Evolutionary conservation across 2,329 filamentous ascomycete species (phyloP).

Genomic region (Alternaria infectoria): DNA sequence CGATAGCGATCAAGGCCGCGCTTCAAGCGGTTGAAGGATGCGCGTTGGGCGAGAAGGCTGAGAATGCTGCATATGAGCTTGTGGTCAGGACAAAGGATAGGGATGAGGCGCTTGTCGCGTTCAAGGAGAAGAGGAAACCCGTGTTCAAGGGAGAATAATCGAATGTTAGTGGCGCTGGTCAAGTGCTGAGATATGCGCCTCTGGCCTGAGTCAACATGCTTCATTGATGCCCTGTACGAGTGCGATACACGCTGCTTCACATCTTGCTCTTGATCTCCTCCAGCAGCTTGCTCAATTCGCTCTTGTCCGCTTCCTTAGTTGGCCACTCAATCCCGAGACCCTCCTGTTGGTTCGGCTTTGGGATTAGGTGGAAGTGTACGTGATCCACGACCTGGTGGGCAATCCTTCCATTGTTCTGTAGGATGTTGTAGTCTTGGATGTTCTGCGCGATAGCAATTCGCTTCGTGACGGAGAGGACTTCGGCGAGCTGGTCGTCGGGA

Average conservation of each 20-base stretch:
- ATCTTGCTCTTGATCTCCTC: constrained; percentile 92
- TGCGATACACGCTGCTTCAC: constrained; percentile 49
- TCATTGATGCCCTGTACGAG: constrained; percentile 14
- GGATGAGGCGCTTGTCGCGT: constrained; percentile 85
- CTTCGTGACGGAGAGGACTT: constrained; percentile 87
- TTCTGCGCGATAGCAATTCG: constrained; percentile 80
- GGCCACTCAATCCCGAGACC: constrained; percentile 86
- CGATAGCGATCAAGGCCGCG: constrained; percentile 79
- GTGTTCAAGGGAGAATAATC: constrained; percentile 63
- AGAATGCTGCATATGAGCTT: constrained; percentile 84
- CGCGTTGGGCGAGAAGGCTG: constrained; percentile 71
- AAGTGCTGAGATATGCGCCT: background rate
- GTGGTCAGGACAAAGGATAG: constrained; percentile 86
- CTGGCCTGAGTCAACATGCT: constrained; percentile 12
- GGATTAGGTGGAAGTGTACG: constrained; percentile 97
- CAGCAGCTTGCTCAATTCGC: constrained; percentile 75
- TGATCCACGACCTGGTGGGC: constrained; percentile 95
- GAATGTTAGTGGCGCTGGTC: background rate
- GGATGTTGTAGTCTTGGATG: constrained; percentile 83
- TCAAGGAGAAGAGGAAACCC: constrained; percentile 76
- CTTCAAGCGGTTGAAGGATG: constrained; percentile 77
- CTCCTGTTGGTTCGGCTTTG: constrained; percentile 85
- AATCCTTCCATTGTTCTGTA: constrained; percentile 93
- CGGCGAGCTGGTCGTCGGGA: constrained; percentile 82
- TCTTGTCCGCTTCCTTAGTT: constrained; percentile 76